phyloP scores from a whole-genome alignment of 345 rosid species.

The Fremontodendron californicum region DNA sequence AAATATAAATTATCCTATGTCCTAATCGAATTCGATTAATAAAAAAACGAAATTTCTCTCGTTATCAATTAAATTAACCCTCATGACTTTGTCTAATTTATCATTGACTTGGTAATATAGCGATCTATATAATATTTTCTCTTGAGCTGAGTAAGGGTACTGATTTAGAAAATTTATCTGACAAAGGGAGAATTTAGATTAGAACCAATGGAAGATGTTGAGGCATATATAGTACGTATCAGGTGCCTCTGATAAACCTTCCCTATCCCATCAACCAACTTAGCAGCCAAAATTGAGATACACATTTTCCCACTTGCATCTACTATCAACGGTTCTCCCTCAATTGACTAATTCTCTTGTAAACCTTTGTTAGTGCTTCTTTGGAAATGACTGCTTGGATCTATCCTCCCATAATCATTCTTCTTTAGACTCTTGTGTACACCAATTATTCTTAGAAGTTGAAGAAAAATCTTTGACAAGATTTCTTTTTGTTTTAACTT shows the following conservation, averaged over 20 bases:
- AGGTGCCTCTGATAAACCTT: background rate
- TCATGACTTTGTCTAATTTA: no score
- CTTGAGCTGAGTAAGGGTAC: background rate
- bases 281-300: background rate
- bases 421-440: background rate
- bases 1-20: no score
- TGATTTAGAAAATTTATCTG: background rate
- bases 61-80: no score
- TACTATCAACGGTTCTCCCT: background rate
- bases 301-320: background rate
- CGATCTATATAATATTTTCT: background rate
- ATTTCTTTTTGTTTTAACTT: background rate
- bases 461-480: background rate
- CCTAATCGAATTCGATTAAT: no score
- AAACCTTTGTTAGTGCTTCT: background rate
- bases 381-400: background rate
- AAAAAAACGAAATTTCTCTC: no score
- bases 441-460: background rate
- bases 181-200: background rate
- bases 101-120: no score
- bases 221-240: background rate
- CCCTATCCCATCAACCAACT: background rate
- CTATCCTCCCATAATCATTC: background rate
- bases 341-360: background rate
- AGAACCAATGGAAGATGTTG: background rate